Evolutionary conservation across 2,329 filamentous ascomycete species (phyloP).

Genomic region (Fusarium kyushuense): DNA sequence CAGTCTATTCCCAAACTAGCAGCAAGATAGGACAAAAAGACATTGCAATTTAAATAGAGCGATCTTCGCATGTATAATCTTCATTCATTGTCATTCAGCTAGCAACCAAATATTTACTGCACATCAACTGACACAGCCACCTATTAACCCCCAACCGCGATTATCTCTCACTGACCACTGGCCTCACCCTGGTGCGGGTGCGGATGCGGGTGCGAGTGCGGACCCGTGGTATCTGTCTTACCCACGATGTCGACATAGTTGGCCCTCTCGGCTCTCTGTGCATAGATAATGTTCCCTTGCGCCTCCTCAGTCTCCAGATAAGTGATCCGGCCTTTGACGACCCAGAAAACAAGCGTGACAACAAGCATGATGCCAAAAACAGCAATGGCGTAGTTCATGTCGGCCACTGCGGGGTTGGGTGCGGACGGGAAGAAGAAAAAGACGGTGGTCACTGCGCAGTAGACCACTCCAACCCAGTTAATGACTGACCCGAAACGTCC

Average conservation of each 20-base stretch:
- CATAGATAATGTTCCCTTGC: conserved; percentile 44
- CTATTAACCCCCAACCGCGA: neutral
- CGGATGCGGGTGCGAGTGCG: conserved; percentile 1
- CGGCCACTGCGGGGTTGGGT: conserved; percentile 59
- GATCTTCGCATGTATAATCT: neutral
- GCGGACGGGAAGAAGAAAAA: conserved; percentile 66
- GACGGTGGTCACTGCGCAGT: conserved; percentile 64
- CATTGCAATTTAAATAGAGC: conserved; percentile 26
- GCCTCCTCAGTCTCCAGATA: conserved; percentile 50
- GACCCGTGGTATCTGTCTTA: conserved; percentile 18
- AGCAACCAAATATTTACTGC: neutral
- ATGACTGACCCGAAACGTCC: conserved; percentile 58
- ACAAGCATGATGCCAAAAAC: conserved; percentile 68
- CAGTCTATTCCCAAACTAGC: conserved; percentile 7
- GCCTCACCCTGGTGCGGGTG: neutral
- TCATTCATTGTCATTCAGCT: neutral
- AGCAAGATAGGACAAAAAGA: conserved; percentile 40
- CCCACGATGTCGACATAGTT: conserved; percentile 22
- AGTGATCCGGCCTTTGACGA: conserved; percentile 58
- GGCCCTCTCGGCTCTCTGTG: conserved; percentile 29
- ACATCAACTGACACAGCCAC: neutral
- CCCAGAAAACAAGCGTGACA: conserved; percentile 63
- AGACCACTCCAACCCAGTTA: conserved; percentile 64
- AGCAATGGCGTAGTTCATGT: conserved; percentile 70
- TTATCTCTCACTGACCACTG: conserved; percentile 1